Conservation (phyloP, 352 stramenopile species). For the Globisporangium polare region DNA sequence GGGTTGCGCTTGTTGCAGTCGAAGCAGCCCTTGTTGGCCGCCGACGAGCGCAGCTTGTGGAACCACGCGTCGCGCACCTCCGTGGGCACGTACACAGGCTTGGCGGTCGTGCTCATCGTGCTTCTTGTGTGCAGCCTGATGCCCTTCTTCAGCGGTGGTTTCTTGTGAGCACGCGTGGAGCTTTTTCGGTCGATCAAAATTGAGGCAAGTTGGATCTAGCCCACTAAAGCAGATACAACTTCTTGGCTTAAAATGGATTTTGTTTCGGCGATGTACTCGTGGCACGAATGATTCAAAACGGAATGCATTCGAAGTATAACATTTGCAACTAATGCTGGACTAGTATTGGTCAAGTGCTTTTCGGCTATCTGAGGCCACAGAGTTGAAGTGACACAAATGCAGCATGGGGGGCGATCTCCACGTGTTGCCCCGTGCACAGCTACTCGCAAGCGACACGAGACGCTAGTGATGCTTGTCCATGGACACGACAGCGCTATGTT, state of each 20-base stretch:
- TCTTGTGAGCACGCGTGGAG: conserved; percentile 4
- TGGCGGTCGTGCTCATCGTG: conserved; percentile 30
- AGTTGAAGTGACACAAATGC: background rate
- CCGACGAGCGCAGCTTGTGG: conserved; percentile 70
- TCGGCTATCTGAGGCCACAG: no score
- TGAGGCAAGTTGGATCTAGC: background rate
- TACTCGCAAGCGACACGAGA: no score
- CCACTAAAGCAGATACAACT: background rate
- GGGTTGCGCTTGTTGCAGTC: conserved; percentile 95
- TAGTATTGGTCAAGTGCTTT: background rate
- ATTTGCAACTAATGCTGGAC: no score
- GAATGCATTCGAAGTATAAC: no score
- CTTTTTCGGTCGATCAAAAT: background rate
- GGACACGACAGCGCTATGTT: no score
- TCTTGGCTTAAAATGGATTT: background rate
- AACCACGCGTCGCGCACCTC: conserved; percentile 82
- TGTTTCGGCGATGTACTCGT: no score
- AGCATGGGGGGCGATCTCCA: no score
- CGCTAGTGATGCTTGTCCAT: no score
- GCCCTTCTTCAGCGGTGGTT: background rate
- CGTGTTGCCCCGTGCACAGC: no score
- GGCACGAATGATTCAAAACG: no score
- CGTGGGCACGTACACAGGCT: conserved; percentile 70
- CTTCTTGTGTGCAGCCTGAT: background rate
- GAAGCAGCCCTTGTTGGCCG: conserved; percentile 92